Evolutionary conservation across 148 eudicot species (phyloP), one percentile per base, ranked within the genome.

Genomic region (Persicaria maculosa): DNA sequence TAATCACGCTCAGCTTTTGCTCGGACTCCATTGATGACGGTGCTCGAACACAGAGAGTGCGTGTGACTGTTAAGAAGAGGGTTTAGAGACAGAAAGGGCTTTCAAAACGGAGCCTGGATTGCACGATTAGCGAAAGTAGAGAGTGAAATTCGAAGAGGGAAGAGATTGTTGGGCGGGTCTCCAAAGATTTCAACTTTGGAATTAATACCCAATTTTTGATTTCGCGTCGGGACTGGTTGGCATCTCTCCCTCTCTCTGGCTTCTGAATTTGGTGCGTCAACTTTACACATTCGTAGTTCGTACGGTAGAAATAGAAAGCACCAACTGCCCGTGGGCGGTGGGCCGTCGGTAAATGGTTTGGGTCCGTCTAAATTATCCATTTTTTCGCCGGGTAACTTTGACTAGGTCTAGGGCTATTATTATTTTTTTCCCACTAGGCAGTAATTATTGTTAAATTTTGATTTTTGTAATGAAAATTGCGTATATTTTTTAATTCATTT

Each of bases 1-100:
- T 86, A 47, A 92, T 90, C 74, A 84, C 85, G 57, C 84, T 75
- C 45, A 84, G 68, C 62, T 86, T 92, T 31, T 82, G 88, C 55
- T 83, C 79, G 57, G 91, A 81, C 47, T 85, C 90, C 97, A 89
- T 92, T 72, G 68, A 19, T 4, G 36, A 44, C 72, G 22, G 22
- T 45, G 25, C 50, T 48, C 8, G 71, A 44, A 10, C 44, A 67
- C 9, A 44, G 14, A 67, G 71, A 31, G 19, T 52, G 70, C 46
- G 65, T 45, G 71, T 10, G 36, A 9, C 14, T 67, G 43, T 3
- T 68, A 19, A 43, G 50, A 68, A 40, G 48, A 44, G 72, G 48
- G 72, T 67, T 52, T 67, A 19, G 64, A 57, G 31, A 19, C 43
- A 65, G 70, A 40, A 15, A 40, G 70, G 70, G 46, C 43, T 65